Evolutionary conservation across 805 yeast genomes (phyloP).

Genomic region (Kazachstania viticola): DNA sequence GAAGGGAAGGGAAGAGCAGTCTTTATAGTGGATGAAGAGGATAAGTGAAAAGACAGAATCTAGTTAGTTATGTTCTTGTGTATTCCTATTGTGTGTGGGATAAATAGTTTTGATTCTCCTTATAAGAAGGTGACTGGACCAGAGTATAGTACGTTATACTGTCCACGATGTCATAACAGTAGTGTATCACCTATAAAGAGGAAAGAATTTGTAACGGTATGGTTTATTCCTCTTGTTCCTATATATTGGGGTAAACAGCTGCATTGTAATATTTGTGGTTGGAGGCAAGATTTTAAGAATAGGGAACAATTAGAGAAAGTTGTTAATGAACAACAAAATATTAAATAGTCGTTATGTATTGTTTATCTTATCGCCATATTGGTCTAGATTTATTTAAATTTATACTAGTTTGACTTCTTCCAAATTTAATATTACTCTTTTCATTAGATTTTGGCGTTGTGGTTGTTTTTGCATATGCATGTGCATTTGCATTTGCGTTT

Average conservation of each 20-base stretch:
- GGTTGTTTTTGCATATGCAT: not conserved
- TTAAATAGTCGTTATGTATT: not conserved
- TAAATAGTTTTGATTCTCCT: conserved; percentile 22
- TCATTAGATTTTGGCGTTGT: not conserved
- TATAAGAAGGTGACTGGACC: conserved; percentile 22
- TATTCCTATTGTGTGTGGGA: conserved; percentile 28
- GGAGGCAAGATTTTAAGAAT: conserved; percentile 30
- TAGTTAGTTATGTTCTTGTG: conserved; percentile 21
- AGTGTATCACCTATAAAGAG: conserved; percentile 42
- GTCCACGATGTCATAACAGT: conserved; percentile 50
- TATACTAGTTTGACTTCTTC: conserved; percentile 10
- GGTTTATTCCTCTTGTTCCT: conserved; percentile 45
- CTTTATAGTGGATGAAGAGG: too few relatives aligned
- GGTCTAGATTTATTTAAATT: conserved; percentile 8
- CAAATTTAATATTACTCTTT: conserved; percentile 3
- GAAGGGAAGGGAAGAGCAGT: too few relatives aligned
- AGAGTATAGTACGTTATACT: conserved; percentile 25
- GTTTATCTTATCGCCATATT: conserved; percentile 7
- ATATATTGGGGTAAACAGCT: conserved; percentile 40
- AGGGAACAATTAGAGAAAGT: conserved; percentile 25
- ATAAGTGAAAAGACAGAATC: too few relatives aligned
- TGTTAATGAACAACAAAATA: conserved; percentile 5
- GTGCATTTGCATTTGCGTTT: not conserved
- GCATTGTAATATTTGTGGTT: conserved; percentile 41
- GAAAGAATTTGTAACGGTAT: conserved; percentile 41